Conservation (phyloP, 176 grass and related monocot species). For the Rhynchospora pubera region DNA sequence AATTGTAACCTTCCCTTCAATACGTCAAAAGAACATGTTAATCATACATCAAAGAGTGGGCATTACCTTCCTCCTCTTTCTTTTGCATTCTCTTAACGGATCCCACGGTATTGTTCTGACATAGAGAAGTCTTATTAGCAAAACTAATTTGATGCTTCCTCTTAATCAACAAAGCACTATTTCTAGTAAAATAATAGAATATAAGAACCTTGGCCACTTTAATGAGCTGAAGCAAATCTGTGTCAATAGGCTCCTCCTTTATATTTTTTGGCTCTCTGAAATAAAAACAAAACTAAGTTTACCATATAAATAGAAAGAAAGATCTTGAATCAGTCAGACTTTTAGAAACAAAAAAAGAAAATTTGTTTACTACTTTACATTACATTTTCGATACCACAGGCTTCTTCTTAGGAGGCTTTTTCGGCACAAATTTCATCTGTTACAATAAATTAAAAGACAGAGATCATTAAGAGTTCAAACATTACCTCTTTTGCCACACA, state of each 20-base stretch:
- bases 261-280: not conserved
- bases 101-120: not conserved
- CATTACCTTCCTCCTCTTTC: not conserved
- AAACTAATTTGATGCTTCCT: not conserved
- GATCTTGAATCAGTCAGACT: too few species aligned
- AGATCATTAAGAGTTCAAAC: not conserved
- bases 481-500: not conserved
- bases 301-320: too few species aligned
- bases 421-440: slow-evolving; percentile 31
- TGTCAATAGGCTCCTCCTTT: not conserved
- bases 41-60: not conserved
- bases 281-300: not conserved
- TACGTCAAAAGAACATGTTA: not conserved
- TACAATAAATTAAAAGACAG: not conserved
- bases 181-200: not conserved
- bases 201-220: not conserved
- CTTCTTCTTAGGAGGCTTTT: slow-evolving; percentile 17
- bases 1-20: not conserved
- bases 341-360: too few species aligned
- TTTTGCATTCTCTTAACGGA: not conserved
- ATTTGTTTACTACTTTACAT: not conserved
- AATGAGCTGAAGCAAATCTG: not conserved
- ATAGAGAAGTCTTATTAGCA: not conserved
- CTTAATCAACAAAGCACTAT: not conserved
- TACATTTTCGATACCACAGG: slow-evolving; percentile 12